Conservation (phyloP, 495 filamentous ascomycete species). For the Ascobolus immersus region DNA sequence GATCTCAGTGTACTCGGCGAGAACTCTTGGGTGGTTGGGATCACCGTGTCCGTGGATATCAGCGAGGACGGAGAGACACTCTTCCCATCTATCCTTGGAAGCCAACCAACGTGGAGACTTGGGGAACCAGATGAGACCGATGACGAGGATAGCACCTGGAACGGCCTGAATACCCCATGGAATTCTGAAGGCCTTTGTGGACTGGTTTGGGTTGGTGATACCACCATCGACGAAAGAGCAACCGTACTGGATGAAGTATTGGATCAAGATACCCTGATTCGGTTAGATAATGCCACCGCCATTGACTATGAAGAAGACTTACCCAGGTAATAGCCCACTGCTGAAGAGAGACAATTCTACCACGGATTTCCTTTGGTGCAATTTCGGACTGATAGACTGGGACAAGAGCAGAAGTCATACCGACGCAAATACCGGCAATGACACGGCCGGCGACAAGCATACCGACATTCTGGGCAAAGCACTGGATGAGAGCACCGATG, state of each 20-base stretch:
- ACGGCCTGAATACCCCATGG: conserved; percentile 51
- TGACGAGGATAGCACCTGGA: conserved; percentile 37
- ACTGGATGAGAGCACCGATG: conserved; percentile 36
- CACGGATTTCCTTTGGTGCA: conserved; percentile 51
- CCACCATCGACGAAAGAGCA: conserved; percentile 36
- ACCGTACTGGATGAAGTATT: conserved; percentile 52
- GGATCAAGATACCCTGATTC: conserved; percentile 19
- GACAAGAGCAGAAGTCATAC: conserved; percentile 47
- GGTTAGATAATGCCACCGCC: conserved; percentile 16
- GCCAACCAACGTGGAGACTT: conserved; percentile 54
- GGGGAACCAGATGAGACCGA: conserved; percentile 45
- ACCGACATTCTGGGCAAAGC: conserved; percentile 31
- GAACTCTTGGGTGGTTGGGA: conserved; percentile 33
- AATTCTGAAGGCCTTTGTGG: conserved; percentile 38
- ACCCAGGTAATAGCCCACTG: conserved; percentile 61
- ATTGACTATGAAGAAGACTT: conserved; percentile 18
- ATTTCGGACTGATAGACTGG: conserved; percentile 63
- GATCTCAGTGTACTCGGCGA: conserved; percentile 41
- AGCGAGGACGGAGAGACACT: conserved; percentile 36
- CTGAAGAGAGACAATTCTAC: conserved; percentile 46
- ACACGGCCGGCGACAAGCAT: conserved; percentile 46
- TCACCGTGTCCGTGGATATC: conserved; percentile 38
- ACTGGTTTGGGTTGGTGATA: conserved; percentile 29
- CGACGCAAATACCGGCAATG: conserved; percentile 45
- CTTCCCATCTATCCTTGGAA: conserved; percentile 49